Evolutionary conservation across 306 rosid genomes (phyloP), one percentile per base, ranked within the genome.

Genomic region (Vachellia pachyceras): DNA sequence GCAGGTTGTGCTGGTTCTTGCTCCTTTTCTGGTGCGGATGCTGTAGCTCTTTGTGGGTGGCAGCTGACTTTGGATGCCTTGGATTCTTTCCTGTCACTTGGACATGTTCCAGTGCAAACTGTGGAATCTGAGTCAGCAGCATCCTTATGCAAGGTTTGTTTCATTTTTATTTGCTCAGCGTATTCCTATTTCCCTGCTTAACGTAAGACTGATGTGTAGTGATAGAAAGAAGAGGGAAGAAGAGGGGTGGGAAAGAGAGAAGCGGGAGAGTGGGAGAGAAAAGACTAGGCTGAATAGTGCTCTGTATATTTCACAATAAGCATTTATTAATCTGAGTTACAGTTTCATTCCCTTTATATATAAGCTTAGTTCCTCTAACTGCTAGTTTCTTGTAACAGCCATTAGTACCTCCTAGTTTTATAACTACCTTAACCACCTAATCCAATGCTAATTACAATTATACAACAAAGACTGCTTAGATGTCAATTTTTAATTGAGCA

Each of bases 111-210:
- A 13, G 86, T 90, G 88, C 98, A 89, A 77, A 88, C 91, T 14
- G 83, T 86, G 77, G 92, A 96, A 85, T 96, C 99, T 22, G 98
- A 96, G 80, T 96, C 99, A 46, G 99, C 97, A 42, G 99, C 99
- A 54, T 96, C 99, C 29, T 82, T 93, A 80, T 93, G 90, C 96
- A 96, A 93, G 98, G 99, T 96, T 73, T 67, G 86, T 72, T 72
- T 58, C 36, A 58, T 29, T 23, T 58, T 29, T 58, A 23, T 58
- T 23, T 58, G 66, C 33, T 10, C 3, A 20, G 14, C 3, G 9
- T 57, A 7, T 10, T 57, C 35, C 35, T 8, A 20, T 57, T 57
- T 57, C 35, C 64, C 8, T 57, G 64, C 15, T 10, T 57, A 57
- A 22, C 0, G 64, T 35, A 22, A 57, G 35, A 57, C 64, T n/a